phyloP scores from a whole-genome alignment of 129 eudicot genomes.

The Centella asiatica region DNA sequence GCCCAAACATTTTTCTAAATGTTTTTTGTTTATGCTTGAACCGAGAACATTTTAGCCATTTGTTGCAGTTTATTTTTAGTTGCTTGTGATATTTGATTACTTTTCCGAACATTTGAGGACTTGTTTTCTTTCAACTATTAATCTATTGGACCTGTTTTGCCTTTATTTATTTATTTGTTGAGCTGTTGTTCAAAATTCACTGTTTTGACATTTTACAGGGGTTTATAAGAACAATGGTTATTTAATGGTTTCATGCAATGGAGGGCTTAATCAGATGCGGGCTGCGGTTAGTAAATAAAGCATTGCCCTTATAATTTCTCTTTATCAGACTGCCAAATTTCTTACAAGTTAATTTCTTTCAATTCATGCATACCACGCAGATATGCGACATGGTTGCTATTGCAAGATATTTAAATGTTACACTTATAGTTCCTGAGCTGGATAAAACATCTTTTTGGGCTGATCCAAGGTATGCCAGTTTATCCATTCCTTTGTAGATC shows the following conservation, averaged over 20 bases:
- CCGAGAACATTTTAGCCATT: neutral
- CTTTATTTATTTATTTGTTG: neutral
- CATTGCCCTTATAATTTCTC: neutral
- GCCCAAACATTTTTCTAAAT: no score
- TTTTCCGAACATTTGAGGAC: no score
- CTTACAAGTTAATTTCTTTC: slow-evolving; percentile 7
- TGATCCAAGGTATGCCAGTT: slow-evolving; percentile 75
- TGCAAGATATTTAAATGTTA: slow-evolving; percentile 92
- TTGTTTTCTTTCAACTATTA: slow-evolving; percentile 1
- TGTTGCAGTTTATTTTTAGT: neutral
- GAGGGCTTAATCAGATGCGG: slow-evolving; percentile 98
- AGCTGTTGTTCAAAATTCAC: slow-evolving; percentile 4
- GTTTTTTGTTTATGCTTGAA: neutral
- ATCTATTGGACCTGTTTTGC: neutral
- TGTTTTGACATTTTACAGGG: slow-evolving; percentile 39
- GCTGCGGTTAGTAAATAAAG: slow-evolving; percentile 70
- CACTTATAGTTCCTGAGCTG: slow-evolving; percentile 88
- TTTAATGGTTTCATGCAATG: slow-evolving; percentile 92
- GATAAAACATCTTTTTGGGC: slow-evolving; percentile 98
- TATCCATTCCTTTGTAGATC: neutral
- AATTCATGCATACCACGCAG: slow-evolving; percentile 27
- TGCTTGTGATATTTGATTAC: neutral
- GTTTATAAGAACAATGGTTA: slow-evolving; percentile 97
- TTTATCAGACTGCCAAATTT: neutral
- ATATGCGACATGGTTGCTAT: slow-evolving; percentile 98